phyloP scores from a whole-genome alignment of 2,329 filamentous ascomycete species.

The Fusarium sp. region DNA sequence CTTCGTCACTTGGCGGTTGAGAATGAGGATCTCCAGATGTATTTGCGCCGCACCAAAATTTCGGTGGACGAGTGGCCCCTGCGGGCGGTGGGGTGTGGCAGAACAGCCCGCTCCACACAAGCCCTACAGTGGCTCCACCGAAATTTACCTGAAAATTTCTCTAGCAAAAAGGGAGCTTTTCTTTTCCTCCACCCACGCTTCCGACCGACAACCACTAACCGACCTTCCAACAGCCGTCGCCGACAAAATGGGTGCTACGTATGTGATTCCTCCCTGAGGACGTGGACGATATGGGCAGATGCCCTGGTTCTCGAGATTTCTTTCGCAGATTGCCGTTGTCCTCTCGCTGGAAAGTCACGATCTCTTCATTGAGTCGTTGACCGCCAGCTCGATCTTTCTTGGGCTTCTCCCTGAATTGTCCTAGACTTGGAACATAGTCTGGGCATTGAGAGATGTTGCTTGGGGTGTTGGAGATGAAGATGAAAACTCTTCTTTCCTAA shows the following conservation, averaged over 20 bases:
- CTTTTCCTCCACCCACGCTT: slow-evolving; percentile 27
- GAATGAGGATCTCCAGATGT: slow-evolving; percentile 46
- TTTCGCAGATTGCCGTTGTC: slow-evolving; percentile 81
- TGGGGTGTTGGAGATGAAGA: slow-evolving; percentile 86
- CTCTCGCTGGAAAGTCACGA: slow-evolving; percentile 75
- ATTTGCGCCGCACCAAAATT: slow-evolving; percentile 43
- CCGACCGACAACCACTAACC: slow-evolving; percentile 54
- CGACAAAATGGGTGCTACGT: slow-evolving; percentile 65
- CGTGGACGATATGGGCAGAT: slow-evolving; percentile 47
- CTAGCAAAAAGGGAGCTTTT: slow-evolving; percentile 1
- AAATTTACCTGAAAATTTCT: slow-evolving; percentile 31
- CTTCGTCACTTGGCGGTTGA: slow-evolving; percentile 50
- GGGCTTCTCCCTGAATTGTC: slow-evolving; percentile 66
- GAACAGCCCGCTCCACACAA: slow-evolving; percentile 44
- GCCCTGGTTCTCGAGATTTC: slow-evolving; percentile 60
- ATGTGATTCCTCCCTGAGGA: slow-evolving; percentile 57
- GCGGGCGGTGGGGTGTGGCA: slow-evolving; percentile 54
- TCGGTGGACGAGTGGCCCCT: slow-evolving; percentile 39
- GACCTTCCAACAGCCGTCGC: slow-evolving; percentile 52
- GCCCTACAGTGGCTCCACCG: slow-evolving; percentile 41
- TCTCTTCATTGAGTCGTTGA: slow-evolving; percentile 46
- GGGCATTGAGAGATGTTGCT: slow-evolving; percentile 67
- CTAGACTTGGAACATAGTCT: slow-evolving; percentile 60
- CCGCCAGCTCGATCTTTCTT: slow-evolving; percentile 84
- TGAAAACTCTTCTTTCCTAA: slow-evolving; percentile 75